phyloP scores from a whole-genome alignment of 1,284 basidiomycete genomes.

The Cryptococcus sp. region DNA sequence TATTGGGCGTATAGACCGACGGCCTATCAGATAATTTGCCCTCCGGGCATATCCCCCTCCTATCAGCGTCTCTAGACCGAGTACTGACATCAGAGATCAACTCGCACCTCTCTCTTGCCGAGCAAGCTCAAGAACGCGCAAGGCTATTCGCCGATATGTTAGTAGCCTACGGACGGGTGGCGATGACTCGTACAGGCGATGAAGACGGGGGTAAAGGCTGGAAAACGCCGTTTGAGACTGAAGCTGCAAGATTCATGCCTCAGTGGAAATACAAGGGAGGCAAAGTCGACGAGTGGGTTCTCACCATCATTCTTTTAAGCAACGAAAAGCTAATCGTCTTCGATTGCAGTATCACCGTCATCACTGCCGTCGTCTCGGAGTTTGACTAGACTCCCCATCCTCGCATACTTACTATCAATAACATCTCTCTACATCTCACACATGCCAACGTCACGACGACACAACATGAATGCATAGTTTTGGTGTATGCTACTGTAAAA shows the following conservation, averaged over 20 bases:
- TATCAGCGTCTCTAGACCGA: slow-evolving; percentile 34
- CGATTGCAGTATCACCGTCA: not conserved
- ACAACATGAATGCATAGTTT: no score
- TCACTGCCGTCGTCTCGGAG: not conserved
- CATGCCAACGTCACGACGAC: no score
- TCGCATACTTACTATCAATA: not conserved
- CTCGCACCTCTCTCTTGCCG: slow-evolving; percentile 45
- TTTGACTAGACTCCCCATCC: not conserved
- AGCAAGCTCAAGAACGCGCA: slow-evolving; percentile 43
- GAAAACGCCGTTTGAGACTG: slow-evolving; percentile 52
- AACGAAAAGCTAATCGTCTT: not conserved
- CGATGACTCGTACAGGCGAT: slow-evolving; percentile 49
- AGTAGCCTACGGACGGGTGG: slow-evolving; percentile 52
- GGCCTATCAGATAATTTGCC: slow-evolving; percentile 60
- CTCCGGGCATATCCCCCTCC: slow-evolving; percentile 47
- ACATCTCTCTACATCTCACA: no score
- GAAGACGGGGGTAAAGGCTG: slow-evolving; percentile 39
- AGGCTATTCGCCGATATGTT: slow-evolving; percentile 53
- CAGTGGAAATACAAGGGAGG: slow-evolving; percentile 54
- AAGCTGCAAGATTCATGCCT: slow-evolving; percentile 46
- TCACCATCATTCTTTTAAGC: no score
- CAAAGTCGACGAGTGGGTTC: slow-evolving; percentile 56
- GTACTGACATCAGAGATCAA: slow-evolving; percentile 29
- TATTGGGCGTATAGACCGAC: slow-evolving; percentile 53
- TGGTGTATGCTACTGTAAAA: no score